These are phyloP conservation scores for Kokia cookei DNA, from an alignment of 441 rosid species.

Conservation along the genomic window DNA sequence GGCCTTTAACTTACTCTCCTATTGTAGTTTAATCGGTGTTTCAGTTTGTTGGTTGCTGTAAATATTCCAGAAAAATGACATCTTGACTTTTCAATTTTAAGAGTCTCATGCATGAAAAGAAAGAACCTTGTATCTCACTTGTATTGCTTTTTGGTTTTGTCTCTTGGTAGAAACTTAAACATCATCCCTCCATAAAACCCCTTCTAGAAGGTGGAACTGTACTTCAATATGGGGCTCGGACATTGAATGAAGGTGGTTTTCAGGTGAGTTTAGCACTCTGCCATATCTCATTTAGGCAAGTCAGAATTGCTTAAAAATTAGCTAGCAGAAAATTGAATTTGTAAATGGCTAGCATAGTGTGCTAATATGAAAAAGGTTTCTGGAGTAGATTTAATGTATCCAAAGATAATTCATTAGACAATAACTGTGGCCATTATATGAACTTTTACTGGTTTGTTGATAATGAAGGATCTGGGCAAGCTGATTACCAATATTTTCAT, in stretches of 20 bases:
- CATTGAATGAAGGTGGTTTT: constrained; percentile 94
- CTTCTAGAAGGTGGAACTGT: constrained; percentile 87
- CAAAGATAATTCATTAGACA: background rate
- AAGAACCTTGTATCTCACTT: constrained; percentile 14
- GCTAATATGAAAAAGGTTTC: background rate
- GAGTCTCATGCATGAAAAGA: background rate
- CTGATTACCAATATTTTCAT: background rate
- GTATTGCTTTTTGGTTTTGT: constrained; percentile 4
- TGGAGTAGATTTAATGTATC: background rate
- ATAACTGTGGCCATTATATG: background rate
- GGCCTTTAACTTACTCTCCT: background rate
- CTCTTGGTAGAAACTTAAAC: constrained; percentile 68
- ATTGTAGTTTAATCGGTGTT: background rate
- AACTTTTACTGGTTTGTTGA: background rate
- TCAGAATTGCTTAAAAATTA: background rate
- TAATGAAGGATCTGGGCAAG: background rate
- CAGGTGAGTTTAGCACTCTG: constrained; percentile 50
- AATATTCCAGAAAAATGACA: background rate
- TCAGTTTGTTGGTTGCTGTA: background rate
- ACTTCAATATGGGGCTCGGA: constrained; percentile 94
- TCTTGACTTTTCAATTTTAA: background rate
- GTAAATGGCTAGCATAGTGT: background rate
- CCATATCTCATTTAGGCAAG: background rate
- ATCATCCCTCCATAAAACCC: constrained; percentile 82
- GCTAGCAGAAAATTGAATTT: background rate